Conservation (phyloP, 371 early-diverging fungal genomes). For the Rhizomucor miehei region DNA sequence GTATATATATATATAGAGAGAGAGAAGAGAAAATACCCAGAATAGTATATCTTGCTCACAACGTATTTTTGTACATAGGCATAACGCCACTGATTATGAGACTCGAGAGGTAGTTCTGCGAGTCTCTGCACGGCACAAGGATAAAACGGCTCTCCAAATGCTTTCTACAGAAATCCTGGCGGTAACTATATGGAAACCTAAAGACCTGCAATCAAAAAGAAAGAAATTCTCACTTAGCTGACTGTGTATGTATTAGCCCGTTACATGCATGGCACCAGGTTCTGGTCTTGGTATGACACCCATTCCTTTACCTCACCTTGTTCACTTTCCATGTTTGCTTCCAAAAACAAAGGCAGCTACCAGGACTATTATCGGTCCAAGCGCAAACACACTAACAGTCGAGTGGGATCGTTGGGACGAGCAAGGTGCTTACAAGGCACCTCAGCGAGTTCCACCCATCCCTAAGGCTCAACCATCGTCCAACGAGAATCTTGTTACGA, state of each 20-base stretch:
- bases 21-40: no score
- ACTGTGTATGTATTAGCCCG: no score
- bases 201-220: no score
- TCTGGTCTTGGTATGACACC: constrained; percentile 51
- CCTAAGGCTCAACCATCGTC: constrained; percentile 21
- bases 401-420: constrained; percentile 35
- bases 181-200: constrained; percentile 40
- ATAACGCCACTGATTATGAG: constrained; percentile 34
- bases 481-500: constrained; percentile 22
- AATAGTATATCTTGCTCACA: no score
- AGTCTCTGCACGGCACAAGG: constrained; percentile 57
- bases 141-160: constrained; percentile 51
- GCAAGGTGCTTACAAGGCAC: constrained; percentile 9
- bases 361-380: constrained; percentile 35
- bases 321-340: constrained; percentile 63
- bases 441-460: constrained; percentile 12
- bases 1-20: not conserved
- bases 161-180: constrained; percentile 67
- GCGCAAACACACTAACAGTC: constrained; percentile 7
- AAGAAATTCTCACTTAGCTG: no score
- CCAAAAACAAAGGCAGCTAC: constrained; percentile 51
- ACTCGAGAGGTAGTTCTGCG: constrained; percentile 64
- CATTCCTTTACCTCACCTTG: constrained; percentile 57
- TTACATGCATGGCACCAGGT: constrained; percentile 74
- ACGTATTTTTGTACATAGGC: constrained; percentile 27